These are phyloP conservation scores for Leptodermis oblonga DNA, from an alignment of 257 asterid species.

Conservation along the genomic window DNA sequence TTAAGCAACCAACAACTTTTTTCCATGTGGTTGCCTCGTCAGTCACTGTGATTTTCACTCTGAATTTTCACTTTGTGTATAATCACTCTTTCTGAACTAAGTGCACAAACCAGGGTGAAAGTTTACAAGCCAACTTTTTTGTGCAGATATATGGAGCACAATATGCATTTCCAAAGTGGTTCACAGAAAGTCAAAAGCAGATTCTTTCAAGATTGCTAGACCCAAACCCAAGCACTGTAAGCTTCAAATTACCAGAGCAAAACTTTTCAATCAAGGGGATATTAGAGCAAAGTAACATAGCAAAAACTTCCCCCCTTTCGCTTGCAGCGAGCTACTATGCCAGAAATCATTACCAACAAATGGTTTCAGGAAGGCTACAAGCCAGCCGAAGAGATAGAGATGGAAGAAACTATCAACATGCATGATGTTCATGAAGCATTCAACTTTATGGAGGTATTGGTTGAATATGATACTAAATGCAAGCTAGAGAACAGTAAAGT, in stretches of 20 bases:
- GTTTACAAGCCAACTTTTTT: neutral
- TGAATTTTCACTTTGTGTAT: too few species aligned
- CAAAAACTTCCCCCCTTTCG: neutral
- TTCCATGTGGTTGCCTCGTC: too few species aligned
- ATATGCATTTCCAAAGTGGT: conserved; percentile 28
- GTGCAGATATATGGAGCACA: conserved; percentile 24
- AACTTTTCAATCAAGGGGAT: neutral
- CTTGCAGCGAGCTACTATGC: conserved; percentile 23
- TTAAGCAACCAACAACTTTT: too few species aligned
- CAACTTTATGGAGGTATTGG: conserved; percentile 16
- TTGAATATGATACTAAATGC: too few species aligned
- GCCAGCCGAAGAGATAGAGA: conserved; percentile 9
- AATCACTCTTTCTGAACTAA: neutral
- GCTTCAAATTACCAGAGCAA: neutral
- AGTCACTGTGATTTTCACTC: too few species aligned
- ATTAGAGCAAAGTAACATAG: neutral
- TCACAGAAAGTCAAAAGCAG: conserved; percentile 21
- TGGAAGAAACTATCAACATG: conserved; percentile 9
- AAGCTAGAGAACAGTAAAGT: neutral
- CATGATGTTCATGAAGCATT: conserved; percentile 24
- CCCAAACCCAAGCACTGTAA: conserved; percentile 25
- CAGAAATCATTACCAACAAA: conserved; percentile 21
- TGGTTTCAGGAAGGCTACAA: conserved; percentile 30
- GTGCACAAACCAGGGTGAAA: neutral
- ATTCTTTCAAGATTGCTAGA: conserved; percentile 23